These are phyloP conservation scores for Backusella tuberculispora DNA, from an alignment of 192 early-diverging fungal genomes.

Conservation along the genomic window DNA sequence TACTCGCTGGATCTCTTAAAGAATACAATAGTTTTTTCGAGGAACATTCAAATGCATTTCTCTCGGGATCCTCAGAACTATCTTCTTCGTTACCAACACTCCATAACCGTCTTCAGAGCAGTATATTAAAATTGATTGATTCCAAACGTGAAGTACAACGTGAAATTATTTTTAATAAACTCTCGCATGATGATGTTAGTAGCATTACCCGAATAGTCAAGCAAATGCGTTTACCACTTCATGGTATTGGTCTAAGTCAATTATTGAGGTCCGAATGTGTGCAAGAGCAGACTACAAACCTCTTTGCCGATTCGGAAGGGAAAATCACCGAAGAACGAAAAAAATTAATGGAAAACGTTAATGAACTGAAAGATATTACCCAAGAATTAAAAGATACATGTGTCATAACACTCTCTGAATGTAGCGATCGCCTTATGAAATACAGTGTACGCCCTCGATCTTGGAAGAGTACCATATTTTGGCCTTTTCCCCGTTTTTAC, in stretches of 20 bases:
- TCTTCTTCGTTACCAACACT: slow-evolving; percentile 22
- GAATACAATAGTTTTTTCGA: slow-evolving; percentile 22
- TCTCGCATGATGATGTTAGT: slow-evolving; percentile 33
- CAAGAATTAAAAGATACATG: slow-evolving; percentile 7
- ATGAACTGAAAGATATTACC: background rate
- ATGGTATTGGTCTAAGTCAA: slow-evolving; percentile 36
- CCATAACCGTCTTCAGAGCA: slow-evolving; percentile 23
- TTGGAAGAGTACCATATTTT: slow-evolving; percentile 11
- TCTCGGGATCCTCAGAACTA: background rate
- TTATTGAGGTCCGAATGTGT: slow-evolving; percentile 20
- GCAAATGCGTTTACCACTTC: slow-evolving; percentile 24
- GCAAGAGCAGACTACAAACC: background rate
- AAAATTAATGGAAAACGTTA: background rate
- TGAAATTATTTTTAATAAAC: slow-evolving; percentile 28
- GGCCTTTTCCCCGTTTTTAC: slow-evolving; percentile 24
- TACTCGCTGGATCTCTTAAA: slow-evolving; percentile 22
- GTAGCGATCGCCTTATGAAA: slow-evolving; percentile 9
- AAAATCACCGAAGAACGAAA: background rate
- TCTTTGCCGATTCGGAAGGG: background rate
- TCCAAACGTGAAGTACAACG: slow-evolving; percentile 39
- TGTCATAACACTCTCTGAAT: background rate
- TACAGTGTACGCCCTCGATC: background rate
- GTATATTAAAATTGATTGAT: slow-evolving; percentile 34
- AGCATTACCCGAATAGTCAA: slow-evolving; percentile 32
- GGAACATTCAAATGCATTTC: slow-evolving; percentile 33